These are phyloP conservation scores for Cadophora gregata DNA, from an alignment of 2,329 filamentous ascomycete genomes.

Conservation along the genomic window DNA sequence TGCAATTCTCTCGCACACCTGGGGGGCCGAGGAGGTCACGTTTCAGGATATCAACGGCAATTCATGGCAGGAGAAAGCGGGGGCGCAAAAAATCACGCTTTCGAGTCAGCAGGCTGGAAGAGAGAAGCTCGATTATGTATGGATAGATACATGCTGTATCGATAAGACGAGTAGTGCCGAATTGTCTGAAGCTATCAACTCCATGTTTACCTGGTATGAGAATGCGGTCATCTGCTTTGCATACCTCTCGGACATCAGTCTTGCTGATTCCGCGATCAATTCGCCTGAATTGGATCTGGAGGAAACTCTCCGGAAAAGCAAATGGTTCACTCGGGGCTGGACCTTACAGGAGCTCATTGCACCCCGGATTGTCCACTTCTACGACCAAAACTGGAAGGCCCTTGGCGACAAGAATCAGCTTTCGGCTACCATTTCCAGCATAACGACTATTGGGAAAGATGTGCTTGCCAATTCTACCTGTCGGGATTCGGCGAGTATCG, in stretches of 20 bases:
- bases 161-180: background rate
- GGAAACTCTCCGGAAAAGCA: background rate
- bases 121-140: background rate
- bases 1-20: background rate
- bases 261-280: background rate
- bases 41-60: background rate
- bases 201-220: background rate
- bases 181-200: background rate
- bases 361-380: background rate
- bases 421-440: background rate
- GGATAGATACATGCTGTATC: constrained; percentile 4
- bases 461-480: background rate
- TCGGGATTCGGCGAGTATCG: background rate
- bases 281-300: background rate
- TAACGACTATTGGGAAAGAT: background rate
- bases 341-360: background rate
- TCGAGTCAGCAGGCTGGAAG: background rate
- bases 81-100: background rate
- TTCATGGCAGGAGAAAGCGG: background rate
- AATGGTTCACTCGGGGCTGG: background rate
- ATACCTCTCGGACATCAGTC: no score
- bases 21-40: background rate
- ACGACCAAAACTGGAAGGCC: background rate
- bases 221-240: background rate
- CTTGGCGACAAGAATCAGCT: background rate